Conservation (phyloP, 345 rosid genomes). For the Salix suchowensis region DNA sequence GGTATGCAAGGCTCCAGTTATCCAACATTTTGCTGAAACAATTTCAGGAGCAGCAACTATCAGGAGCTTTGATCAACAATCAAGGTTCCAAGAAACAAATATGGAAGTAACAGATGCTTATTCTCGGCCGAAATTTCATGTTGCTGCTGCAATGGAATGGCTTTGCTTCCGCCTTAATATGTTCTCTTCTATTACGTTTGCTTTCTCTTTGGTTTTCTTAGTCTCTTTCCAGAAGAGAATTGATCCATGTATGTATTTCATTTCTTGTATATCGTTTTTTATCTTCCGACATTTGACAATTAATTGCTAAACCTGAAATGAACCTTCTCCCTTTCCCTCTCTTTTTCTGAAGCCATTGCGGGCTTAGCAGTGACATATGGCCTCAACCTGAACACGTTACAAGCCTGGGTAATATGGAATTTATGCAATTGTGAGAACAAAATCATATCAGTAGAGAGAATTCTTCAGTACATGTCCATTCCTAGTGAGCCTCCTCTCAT, state of each 20-base stretch:
- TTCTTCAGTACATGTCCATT: conserved; percentile 66
- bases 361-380: conserved; percentile 88
- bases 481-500: conserved; percentile 76
- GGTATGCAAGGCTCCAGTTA: conserved; percentile 64
- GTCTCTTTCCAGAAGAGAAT: conserved; percentile 55
- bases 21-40: conserved; percentile 75
- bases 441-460: conserved; percentile 86
- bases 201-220: conserved; percentile 50
- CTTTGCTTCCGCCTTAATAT: conserved; percentile 64
- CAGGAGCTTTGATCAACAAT: conserved; percentile 67
- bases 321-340: not conserved
- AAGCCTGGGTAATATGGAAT: conserved; percentile 70
- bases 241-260: conserved; percentile 53
- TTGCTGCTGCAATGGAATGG: conserved; percentile 63
- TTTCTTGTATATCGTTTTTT: not conserved
- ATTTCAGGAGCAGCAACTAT: conserved; percentile 64
- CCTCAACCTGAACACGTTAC: conserved; percentile 60
- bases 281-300: not conserved
- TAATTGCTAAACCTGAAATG: conserved; percentile 3
- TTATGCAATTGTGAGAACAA: conserved; percentile 67
- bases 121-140: conserved; percentile 54
- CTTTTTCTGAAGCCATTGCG: conserved; percentile 51
- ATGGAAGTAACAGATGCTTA: conserved; percentile 50
- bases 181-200: conserved; percentile 52
- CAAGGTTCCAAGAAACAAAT: conserved; percentile 49